Evolutionary conservation across 805 yeast species (phyloP).

Genomic region (Kluyveromyces lactis): DNA sequence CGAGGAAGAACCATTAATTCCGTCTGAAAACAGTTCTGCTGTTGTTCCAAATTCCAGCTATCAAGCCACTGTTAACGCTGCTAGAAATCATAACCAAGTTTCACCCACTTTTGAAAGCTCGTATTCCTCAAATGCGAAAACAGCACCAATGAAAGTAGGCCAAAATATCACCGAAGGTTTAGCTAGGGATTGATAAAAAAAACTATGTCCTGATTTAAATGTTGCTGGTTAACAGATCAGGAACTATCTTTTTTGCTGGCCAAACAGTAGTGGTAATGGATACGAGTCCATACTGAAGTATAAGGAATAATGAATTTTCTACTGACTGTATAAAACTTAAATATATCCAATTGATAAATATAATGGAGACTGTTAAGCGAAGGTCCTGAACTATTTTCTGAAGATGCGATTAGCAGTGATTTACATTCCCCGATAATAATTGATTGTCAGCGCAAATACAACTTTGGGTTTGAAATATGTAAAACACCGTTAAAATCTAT

Average conservation of each 20-base stretch:
- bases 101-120: conserved; percentile 4
- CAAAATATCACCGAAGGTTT: background rate
- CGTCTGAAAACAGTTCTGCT: background rate
- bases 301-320: too few relatives aligned
- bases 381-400: too few relatives aligned
- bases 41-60: background rate
- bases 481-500: too few relatives aligned
- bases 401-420: too few relatives aligned
- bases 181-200: background rate
- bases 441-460: too few relatives aligned
- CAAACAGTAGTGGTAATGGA: too few relatives aligned
- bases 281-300: background rate
- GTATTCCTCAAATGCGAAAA: conserved; percentile 3
- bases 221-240: background rate
- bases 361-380: too few relatives aligned
- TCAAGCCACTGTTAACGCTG: background rate
- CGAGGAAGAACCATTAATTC: background rate
- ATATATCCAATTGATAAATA: too few relatives aligned
- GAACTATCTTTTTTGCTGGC: too few relatives aligned
- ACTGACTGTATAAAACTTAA: too few relatives aligned
- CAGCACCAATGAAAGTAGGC: conserved; percentile 1
- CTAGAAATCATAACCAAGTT: background rate
- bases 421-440: too few relatives aligned
- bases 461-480: too few relatives aligned
- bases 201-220: background rate